These are phyloP conservation scores for Croton laevigatus DNA, from an alignment of 441 rosid species.

Conservation along the genomic window DNA sequence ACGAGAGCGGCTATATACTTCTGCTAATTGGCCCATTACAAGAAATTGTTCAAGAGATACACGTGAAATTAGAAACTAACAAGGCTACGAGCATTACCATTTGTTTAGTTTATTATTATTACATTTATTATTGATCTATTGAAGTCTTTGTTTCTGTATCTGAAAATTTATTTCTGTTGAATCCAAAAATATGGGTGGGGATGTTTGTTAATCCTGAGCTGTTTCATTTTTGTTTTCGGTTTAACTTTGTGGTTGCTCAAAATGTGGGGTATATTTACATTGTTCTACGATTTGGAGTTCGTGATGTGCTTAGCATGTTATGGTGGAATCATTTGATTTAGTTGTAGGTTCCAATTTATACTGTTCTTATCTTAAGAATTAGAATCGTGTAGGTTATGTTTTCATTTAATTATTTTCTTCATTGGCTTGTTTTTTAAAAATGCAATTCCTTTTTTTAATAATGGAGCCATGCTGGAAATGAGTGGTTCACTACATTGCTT, in stretches of 20 bases:
- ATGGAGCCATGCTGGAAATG: background rate
- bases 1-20: background rate
- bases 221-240: background rate
- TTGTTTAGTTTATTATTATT: background rate
- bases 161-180: background rate
- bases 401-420: background rate
- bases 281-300: background rate
- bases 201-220: background rate
- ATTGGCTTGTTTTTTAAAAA: background rate
- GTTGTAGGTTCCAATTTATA: background rate
- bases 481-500: conserved; percentile 1
- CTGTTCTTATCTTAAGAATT: background rate
- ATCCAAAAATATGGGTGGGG: background rate
- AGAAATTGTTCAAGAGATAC: background rate
- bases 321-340: background rate
- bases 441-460: background rate
- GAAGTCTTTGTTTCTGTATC: background rate
- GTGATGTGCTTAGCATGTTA: background rate
- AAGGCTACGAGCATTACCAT: background rate
- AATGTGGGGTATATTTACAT: background rate
- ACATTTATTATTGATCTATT: background rate
- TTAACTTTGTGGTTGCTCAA: background rate
- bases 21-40: background rate
- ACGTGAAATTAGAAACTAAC: background rate
- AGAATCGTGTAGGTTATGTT: background rate